Evolutionary conservation across 1,139 yeast genomes (phyloP).

Genomic region (Sugiyamaella sp.): DNA sequence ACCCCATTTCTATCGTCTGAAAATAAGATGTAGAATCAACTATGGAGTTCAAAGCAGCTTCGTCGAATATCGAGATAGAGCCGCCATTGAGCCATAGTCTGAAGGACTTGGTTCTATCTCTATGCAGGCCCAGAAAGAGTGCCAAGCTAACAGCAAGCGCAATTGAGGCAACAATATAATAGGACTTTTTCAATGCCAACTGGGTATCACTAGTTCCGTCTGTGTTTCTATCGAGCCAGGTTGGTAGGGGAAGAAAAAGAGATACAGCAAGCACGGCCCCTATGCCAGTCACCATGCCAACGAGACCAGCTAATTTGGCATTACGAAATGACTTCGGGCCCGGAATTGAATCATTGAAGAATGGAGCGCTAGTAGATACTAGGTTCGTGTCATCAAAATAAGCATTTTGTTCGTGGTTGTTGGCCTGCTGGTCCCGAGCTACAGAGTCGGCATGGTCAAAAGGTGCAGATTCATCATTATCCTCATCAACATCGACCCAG

Average conservation of each 20-base stretch:
- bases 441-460: constrained; percentile 15
- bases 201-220: constrained; percentile 42
- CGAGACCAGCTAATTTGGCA: constrained; percentile 61
- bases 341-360: constrained; percentile 8
- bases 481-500: constrained; percentile 7
- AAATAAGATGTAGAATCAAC: constrained; percentile 38
- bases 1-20: constrained; percentile 51
- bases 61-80: constrained; percentile 35
- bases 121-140: constrained; percentile 53
- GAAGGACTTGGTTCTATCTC: constrained; percentile 44
- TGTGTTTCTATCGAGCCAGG: constrained; percentile 51
- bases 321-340: constrained; percentile 38
- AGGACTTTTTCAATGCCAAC: constrained; percentile 52
- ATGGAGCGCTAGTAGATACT: constrained; percentile 23
- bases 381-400: constrained; percentile 16
- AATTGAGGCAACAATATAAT: constrained; percentile 51
- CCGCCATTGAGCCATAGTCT: constrained; percentile 35
- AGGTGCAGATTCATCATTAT: constrained; percentile 17
- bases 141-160: constrained; percentile 48
- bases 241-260: constrained; percentile 72
- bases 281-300: constrained; percentile 65
- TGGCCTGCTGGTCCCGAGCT: constrained; percentile 1
- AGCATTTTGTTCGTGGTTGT: constrained; percentile 10
- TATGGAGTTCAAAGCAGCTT: constrained; percentile 36
- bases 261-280: constrained; percentile 68